phyloP scores from a whole-genome alignment of 805 yeast genomes.

The Candida endomychidarum region DNA sequence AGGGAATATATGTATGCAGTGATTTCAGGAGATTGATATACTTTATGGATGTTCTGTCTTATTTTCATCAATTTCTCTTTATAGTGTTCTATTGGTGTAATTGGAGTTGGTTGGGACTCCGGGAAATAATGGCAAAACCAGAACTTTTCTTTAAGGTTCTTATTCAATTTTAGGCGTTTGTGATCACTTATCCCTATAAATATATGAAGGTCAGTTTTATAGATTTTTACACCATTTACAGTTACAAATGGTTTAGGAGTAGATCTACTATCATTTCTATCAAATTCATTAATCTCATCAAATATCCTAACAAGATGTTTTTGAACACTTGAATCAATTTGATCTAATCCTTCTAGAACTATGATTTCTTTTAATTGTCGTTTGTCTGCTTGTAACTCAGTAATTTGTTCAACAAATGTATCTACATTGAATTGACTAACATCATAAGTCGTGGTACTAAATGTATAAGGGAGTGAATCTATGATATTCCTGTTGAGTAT shows the following conservation, averaged over 20 bases:
- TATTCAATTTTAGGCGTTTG: slow-evolving; percentile 15
- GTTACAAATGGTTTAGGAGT: slow-evolving; percentile 4
- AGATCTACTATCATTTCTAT: slow-evolving; percentile 17
- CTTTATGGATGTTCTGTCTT: slow-evolving; percentile 12
- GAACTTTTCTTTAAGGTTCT: slow-evolving; percentile 24
- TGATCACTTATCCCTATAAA: slow-evolving; percentile 19
- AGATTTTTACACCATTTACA: slow-evolving; percentile 10
- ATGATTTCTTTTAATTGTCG: slow-evolving; percentile 8
- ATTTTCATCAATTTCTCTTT: not conserved
- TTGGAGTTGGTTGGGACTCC: not conserved
- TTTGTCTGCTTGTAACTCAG: slow-evolving; percentile 1
- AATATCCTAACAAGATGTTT: slow-evolving; percentile 19
- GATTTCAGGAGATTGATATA: slow-evolving; percentile 36
- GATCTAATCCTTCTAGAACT: slow-evolving; percentile 22
- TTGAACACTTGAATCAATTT: slow-evolving; percentile 14
- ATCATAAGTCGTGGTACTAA: not conserved
- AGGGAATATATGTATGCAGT: slow-evolving; percentile 37
- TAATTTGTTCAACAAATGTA: not conserved
- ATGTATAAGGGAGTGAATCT: not conserved
- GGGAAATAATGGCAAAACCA: slow-evolving; percentile 24
- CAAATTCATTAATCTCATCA: slow-evolving; percentile 22
- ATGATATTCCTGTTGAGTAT: slow-evolving; percentile 16
- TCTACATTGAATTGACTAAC: slow-evolving; percentile 13
- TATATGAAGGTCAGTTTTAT: slow-evolving; percentile 18
- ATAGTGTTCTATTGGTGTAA: not conserved